Evolutionary conservation across 2,329 filamentous ascomycete species (phyloP), one percentile per base, ranked within the genome.

Genomic region (Penicillium sp.): DNA sequence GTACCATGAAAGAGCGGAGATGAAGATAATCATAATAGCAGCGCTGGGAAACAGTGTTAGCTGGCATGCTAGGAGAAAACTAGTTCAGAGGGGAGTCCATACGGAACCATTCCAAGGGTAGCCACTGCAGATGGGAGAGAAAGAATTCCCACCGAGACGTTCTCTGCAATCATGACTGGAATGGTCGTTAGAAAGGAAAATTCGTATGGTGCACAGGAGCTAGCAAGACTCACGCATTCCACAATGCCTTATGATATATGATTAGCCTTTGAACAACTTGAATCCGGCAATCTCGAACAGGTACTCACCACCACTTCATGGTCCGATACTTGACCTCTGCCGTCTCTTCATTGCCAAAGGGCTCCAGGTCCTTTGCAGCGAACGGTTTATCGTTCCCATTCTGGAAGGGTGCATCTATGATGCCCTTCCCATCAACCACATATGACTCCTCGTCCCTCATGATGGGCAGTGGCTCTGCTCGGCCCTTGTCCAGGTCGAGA

Each of bases 151-250:
- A 80, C 67, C 6, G 75, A 78, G 17, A 80, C 73, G 31, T 75
- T 78, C 53, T 80, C 78, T 4, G 77, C 77, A 18, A 80, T 71
- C 73, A 80, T 79, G 39, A 79, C 70, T 67, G 33, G 13, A 23
- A 14, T 16, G n/a, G 17, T 34, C n/a, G 33, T 53, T 39, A 54
- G n/a, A n/a, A n/a, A n/a, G n/a, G n/a, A n/a, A n/a, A n/a, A n/a
- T n/a, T n/a, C n/a, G n/a, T n/a, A n/a, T n/a, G n/a, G 42, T 35
- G 14, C 11, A 21, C 9, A 20, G 23, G 14, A 1, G 27, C 11
- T 16, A 9, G 4, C 23, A 30, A 8, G 2, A 45, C 34, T 26
- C 15, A 36, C 45, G 41, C 45, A 48, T 48, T 37, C 45, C 45
- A 27, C 41, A 45, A 28, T 48, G 45, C 45, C 45, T 48, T 13